Base-by-base conservation (phyloP, 768 basidiomycete species). In the Collybia nuda region DNA sequence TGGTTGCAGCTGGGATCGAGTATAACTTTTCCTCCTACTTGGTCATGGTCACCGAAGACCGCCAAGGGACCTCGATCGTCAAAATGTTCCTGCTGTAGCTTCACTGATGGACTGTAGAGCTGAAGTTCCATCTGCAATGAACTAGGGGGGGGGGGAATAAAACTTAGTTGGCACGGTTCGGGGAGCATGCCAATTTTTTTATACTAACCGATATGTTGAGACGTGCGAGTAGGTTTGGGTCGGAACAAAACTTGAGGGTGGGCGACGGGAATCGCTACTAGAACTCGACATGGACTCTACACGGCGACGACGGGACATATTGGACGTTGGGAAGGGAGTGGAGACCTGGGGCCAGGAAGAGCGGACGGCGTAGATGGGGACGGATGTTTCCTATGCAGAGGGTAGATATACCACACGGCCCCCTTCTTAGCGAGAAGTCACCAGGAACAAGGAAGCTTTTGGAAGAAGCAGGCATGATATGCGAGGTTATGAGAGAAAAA, bases 21-120 rank as follows among this genome's bases (percentile, higher is more conserved):
- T 15, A 74, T 71, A 12, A 88, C 75, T 47, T 74, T 79, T 28
- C 87, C 87, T 54, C 74, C 71, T 14, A 89, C 71, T 53, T 72
- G 77, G 59, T 86, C 84, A 40, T 78, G 74, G 45, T 82, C 77
- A 28, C 78, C 75, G 55, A 85, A 88, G 3, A 88, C 81, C 1
- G 86, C 73, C 11, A 77, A 52, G 11, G 70, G 66, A 3, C 71
- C 69, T 29, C 61, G 57, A 23, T 49, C 53, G 12, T 53, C 60
- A 47, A 52, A 53, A 32, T 62, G 61, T 24, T 56, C 62, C 36
- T 67, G 65, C 36, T 73, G 66, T n/a, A 75, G 62, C 60, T 80
- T 82, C 9, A 85, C 66, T n/a, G 78, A 82, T 5, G 82, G 76
- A 48, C 85, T 86, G 49, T 80, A 76, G 22, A 89, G 67, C 50